phyloP scores from a whole-genome alignment of 768 basidiomycete species.

The Pleurotus sapidus region DNA sequence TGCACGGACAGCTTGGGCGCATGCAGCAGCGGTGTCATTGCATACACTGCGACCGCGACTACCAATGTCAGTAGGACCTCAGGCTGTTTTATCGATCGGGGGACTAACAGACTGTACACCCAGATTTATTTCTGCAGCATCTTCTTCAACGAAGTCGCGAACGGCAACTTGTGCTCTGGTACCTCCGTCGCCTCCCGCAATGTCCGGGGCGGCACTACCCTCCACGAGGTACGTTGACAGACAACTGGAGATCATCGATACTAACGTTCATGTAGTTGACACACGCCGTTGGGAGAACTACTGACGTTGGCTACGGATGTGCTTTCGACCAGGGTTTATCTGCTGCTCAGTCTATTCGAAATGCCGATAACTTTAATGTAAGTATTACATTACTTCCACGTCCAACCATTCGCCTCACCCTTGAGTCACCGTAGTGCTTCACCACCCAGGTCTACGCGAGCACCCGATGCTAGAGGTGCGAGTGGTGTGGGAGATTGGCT shows the following conservation, averaged over 20 bases:
- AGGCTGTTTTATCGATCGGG: not conserved
- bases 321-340: conserved; percentile 36
- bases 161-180: conserved; percentile 35
- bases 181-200: conserved; percentile 42
- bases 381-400: conserved; percentile 10
- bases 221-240: conserved; percentile 34
- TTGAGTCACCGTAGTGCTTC: conserved; percentile 34
- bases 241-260: not conserved
- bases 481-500: too few species aligned
- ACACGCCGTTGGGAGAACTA: conserved; percentile 37
- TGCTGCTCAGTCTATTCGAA: conserved; percentile 26
- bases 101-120: not conserved
- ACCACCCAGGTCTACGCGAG: conserved; percentile 40
- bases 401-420: not conserved
- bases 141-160: conserved; percentile 44
- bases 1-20: conserved; percentile 36
- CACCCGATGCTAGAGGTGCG: conserved; percentile 29
- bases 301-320: conserved; percentile 40
- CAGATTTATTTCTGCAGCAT: conserved; percentile 46
- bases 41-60: conserved; percentile 40
- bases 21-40: conserved; percentile 38
- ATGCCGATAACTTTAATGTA: conserved; percentile 50
- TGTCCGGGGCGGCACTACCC: conserved; percentile 43
- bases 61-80: conserved; percentile 30
- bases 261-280: conserved; percentile 28